Evolutionary conservation across 1,284 basidiomycete species (phyloP).

Genomic region (Pulveroboletus sp.): DNA sequence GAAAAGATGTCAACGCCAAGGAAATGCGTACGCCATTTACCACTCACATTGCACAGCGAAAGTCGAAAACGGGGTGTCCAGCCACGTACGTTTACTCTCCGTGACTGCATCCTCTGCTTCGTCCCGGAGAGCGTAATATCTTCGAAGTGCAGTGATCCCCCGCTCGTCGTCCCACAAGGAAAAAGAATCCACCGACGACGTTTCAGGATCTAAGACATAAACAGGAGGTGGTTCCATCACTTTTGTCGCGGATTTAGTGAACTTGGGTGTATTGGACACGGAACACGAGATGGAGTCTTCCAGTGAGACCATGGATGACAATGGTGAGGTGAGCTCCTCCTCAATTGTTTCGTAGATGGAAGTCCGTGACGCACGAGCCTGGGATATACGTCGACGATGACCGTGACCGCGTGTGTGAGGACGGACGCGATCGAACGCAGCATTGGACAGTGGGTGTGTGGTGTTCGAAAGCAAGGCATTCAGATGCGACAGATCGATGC

Average conservation of each 20-base stretch:
- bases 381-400: slow-evolving; percentile 68
- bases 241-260: slow-evolving; percentile 34
- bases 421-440: slow-evolving; percentile 41
- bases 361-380: slow-evolving; percentile 58
- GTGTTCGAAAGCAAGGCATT: slow-evolving; percentile 54
- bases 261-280: slow-evolving; percentile 21
- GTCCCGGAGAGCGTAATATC: slow-evolving; percentile 66
- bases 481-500: slow-evolving; percentile 68
- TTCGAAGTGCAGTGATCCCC: slow-evolving; percentile 59
- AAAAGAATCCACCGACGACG: slow-evolving; percentile 47
- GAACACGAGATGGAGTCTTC: slow-evolving; percentile 4
- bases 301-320: slow-evolving; percentile 35
- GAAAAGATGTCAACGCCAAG: slow-evolving; percentile 10
- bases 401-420: slow-evolving; percentile 60
- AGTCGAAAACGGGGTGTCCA: slow-evolving; percentile 71
- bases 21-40: too few relatives aligned
- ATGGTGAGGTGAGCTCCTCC: slow-evolving; percentile 57
- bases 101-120: slow-evolving; percentile 67
- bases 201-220: slow-evolving; percentile 59
- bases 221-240: slow-evolving; percentile 42
- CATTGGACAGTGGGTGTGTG: slow-evolving; percentile 39
- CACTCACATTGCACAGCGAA: slow-evolving; percentile 71
- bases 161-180: slow-evolving; percentile 62
- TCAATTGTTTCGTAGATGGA: slow-evolving; percentile 80
- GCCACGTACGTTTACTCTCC: slow-evolving; percentile 66